Evolutionary conservation across 2,329 filamentous ascomycete species (phyloP).

Genomic region (Leptodontidium sp.): DNA sequence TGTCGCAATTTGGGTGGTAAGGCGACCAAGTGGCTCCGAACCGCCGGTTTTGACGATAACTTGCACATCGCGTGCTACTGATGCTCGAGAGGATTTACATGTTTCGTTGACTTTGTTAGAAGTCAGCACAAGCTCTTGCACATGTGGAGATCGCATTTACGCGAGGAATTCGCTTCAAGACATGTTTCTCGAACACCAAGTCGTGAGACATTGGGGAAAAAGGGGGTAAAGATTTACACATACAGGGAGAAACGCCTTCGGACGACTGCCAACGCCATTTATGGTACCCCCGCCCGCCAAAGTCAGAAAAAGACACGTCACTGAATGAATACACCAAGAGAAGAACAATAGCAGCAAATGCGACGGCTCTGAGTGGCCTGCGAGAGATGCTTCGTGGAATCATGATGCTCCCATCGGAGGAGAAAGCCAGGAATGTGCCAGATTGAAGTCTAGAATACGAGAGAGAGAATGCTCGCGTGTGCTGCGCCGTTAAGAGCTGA

Average conservation of each 20-base stretch:
- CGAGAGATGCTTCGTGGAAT: constrained; percentile 14
- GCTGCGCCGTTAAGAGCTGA: constrained; percentile 6
- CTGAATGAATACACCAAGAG: constrained; percentile 1
- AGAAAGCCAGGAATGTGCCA: neutral
- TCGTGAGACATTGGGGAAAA: neutral
- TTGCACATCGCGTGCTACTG: constrained; percentile 24
- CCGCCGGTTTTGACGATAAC: constrained; percentile 32
- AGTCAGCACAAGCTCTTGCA: neutral
- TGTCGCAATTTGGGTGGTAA: constrained; percentile 26
- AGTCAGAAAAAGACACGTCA: neutral
- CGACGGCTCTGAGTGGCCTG: constrained; percentile 11
- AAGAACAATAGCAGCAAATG: constrained; percentile 8
- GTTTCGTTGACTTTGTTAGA: neutral
- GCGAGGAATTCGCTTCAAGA: neutral
- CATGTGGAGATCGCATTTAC: neutral
- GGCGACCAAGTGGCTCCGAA: constrained; percentile 28
- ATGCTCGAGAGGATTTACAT: constrained; percentile 16
- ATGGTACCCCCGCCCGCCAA: constrained; percentile 12
- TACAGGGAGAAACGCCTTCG: constrained; percentile 6
- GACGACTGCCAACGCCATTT: constrained; percentile 11
- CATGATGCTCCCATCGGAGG: constrained; percentile 9
- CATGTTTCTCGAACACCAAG: neutral
- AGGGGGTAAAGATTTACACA: constrained; percentile 7
- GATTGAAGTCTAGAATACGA: constrained; percentile 8
- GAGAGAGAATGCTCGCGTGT: no score